Evolutionary conservation across 1,284 basidiomycete genomes (phyloP).

Genomic region (Meripilus lineatus): DNA sequence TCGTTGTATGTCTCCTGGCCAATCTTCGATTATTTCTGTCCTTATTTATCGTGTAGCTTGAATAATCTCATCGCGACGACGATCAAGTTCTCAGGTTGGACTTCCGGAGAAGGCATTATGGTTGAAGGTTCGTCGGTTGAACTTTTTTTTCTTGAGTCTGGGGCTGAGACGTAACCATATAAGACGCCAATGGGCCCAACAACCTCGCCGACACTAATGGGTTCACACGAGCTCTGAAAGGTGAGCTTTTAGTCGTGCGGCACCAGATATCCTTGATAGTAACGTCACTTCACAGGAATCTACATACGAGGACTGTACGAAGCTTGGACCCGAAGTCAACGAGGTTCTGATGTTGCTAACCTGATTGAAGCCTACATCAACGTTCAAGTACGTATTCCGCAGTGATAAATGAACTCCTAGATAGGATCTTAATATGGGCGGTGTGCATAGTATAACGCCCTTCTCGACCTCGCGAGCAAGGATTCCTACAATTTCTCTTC

Average conservation of each 20-base stretch:
- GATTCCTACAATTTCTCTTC: constrained; percentile 2
- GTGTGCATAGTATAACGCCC: constrained; percentile 5
- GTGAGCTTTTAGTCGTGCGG: background rate
- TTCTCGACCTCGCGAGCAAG: constrained; percentile 6
- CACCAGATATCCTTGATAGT: background rate
- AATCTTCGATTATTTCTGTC: background rate
- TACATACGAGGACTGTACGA: constrained; percentile 8
- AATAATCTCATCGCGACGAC: constrained; percentile 1
- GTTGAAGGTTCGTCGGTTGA: background rate
- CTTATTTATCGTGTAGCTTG: background rate
- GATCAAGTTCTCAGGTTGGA: no score
- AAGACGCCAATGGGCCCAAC: background rate
- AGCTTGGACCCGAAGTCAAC: constrained; percentile 2
- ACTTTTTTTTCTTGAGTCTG: background rate
- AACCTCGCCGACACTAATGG: background rate
- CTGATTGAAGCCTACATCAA: constrained; percentile 5
- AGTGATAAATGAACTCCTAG: background rate
- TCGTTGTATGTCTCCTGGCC: constrained; percentile 1
- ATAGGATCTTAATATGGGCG: background rate
- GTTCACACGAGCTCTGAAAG: background rate
- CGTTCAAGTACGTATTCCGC: constrained; percentile 1
- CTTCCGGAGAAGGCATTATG: constrained; percentile 1
- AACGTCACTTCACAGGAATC: background rate
- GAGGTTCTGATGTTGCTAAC: background rate
- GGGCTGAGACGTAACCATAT: background rate